A percentile compares a stretch with the other conserved stretches of the same genome.
phyloP scores from a whole-genome alignment of 2,329 filamentous ascomycete genomes.

The Phialemonium atrogriseum region DNA sequence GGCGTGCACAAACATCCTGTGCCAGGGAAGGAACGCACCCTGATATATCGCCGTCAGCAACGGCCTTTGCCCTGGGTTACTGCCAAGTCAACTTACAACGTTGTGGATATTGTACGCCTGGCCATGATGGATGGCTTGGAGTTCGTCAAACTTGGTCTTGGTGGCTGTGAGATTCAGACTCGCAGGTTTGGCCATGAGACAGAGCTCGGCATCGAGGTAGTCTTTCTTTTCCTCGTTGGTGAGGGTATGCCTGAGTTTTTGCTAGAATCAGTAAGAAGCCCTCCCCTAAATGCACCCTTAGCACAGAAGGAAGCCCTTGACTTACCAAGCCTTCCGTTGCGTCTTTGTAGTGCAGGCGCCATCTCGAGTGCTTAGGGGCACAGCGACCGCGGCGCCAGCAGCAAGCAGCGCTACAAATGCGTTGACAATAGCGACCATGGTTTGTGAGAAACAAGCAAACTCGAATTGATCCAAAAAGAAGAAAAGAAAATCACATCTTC shows the following conservation, averaged over 20 bases:
- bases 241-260: slow-evolving; percentile 20
- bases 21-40: slow-evolving; percentile 21
- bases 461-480: too few relatives aligned
- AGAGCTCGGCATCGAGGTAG: slow-evolving; percentile 19
- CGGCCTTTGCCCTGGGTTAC: not conserved
- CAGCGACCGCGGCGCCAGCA: too few relatives aligned
- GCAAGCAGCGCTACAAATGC: slow-evolving; percentile 2
- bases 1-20: slow-evolving; percentile 18
- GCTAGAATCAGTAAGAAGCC: too few relatives aligned
- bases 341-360: slow-evolving; percentile 10
- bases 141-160: slow-evolving; percentile 17
- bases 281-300: too few relatives aligned
- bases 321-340: slow-evolving; percentile 15
- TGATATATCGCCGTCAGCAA: too few relatives aligned
- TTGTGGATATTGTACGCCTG: slow-evolving; percentile 16
- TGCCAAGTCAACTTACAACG: too few relatives aligned
- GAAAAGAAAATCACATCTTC: too few relatives aligned
- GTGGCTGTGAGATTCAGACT: slow-evolving; percentile 11
- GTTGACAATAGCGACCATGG: slow-evolving; percentile 1
- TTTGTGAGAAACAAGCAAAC: too few relatives aligned
- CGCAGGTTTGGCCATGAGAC: slow-evolving; percentile 15
- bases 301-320: too few relatives aligned
- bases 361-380: not conserved
- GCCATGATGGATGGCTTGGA: slow-evolving; percentile 16
- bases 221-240: slow-evolving; percentile 12